Conservation (phyloP, 2,329 filamentous ascomycete species). For the Mariannaea sp. region DNA sequence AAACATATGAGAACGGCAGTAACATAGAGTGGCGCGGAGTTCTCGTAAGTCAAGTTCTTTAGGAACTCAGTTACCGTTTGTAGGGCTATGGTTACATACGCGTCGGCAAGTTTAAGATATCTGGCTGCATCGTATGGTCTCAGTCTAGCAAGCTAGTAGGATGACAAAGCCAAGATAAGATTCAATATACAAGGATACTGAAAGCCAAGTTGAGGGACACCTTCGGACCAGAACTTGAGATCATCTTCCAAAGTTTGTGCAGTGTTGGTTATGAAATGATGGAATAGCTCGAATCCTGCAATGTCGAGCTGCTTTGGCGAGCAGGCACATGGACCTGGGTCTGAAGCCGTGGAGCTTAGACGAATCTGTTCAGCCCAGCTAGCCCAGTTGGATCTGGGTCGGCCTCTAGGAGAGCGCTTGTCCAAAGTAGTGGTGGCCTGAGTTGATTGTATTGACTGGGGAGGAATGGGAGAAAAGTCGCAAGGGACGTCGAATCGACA, state of each 20-base stretch:
- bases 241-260: constrained; percentile 24
- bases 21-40: constrained; percentile 31
- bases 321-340: background rate
- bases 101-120: constrained; percentile 27
- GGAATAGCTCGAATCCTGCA: constrained; percentile 34
- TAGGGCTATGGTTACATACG: constrained; percentile 26
- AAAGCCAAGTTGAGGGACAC: constrained; percentile 32
- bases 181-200: constrained; percentile 31
- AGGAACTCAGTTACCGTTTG: constrained; percentile 28
- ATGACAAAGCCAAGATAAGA: constrained; percentile 32
- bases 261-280: constrained; percentile 32
- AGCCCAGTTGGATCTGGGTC: constrained; percentile 12
- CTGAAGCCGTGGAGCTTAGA: background rate
- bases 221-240: constrained; percentile 24
- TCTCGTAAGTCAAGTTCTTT: constrained; percentile 21
- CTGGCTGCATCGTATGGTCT: constrained; percentile 4
- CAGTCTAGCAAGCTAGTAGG: constrained; percentile 28
- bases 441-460: background rate
- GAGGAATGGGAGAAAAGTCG: constrained; percentile 8
- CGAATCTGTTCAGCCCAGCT: constrained; percentile 11
- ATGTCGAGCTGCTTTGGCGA: constrained; percentile 18
- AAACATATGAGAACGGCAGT: constrained; percentile 31
- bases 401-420: constrained; percentile 1
- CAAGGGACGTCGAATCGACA: constrained; percentile 10
- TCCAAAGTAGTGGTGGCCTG: background rate